A percentile compares a stretch with the other conserved stretches of the same genome.
Evolutionary conservation across 2,329 filamentous ascomycete genomes (phyloP).

Genomic region (Penicillium digitatum): DNA sequence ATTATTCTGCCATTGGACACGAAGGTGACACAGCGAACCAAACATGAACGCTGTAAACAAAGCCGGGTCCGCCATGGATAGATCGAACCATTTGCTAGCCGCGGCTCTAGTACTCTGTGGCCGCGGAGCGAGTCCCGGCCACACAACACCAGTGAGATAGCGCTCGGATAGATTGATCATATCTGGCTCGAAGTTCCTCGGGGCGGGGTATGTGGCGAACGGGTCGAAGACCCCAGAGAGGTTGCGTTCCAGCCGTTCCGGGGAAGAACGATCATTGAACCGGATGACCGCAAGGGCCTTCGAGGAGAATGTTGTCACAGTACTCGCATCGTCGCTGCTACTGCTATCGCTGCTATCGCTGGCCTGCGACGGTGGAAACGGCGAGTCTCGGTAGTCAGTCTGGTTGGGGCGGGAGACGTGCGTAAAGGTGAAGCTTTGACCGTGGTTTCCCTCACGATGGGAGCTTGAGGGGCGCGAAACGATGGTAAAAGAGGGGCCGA

Average conservation of each 20-base stretch:
- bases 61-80: conserved; percentile 28
- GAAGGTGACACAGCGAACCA: conserved; percentile 32
- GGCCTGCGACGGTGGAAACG: conserved; percentile 8
- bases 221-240: conserved; percentile 27
- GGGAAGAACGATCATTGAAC: conserved; percentile 6
- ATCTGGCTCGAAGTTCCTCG: conserved; percentile 20
- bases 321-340: conserved; percentile 8
- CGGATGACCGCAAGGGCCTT: not conserved
- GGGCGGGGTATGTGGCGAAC: conserved; percentile 26
- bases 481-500: conserved; percentile 5
- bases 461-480: conserved; percentile 5
- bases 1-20: conserved; percentile 29
- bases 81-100: conserved; percentile 27
- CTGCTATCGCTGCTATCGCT: conserved; percentile 22
- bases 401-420: not conserved
- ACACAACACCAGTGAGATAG: conserved; percentile 25
- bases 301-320: not conserved
- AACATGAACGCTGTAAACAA: conserved; percentile 34
- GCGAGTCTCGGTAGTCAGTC: conserved; percentile 1
- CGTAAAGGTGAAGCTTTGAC: not conserved
- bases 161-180: conserved; percentile 23
- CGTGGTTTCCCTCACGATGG: not conserved
- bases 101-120: not conserved
- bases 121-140: conserved; percentile 28
- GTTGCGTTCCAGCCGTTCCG: conserved; percentile 23